Conservation (phyloP, 2,329 filamentous ascomycete genomes). For the Gremmenia infestans region DNA sequence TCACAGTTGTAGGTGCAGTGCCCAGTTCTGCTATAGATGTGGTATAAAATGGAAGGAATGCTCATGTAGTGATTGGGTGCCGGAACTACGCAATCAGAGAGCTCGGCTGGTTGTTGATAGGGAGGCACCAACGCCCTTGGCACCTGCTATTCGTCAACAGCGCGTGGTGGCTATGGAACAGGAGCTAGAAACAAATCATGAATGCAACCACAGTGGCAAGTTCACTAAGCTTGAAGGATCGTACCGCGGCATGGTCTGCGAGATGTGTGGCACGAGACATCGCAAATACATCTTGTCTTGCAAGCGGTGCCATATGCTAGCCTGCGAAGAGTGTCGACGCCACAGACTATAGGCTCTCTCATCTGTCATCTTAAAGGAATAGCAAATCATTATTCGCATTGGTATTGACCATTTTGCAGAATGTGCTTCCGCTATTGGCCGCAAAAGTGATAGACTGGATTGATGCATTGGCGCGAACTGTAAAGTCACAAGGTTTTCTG, state of each 20-base stretch:
- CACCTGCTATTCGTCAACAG: slow-evolving; percentile 14
- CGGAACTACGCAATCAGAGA: slow-evolving; percentile 17
- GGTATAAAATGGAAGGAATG: slow-evolving; percentile 23
- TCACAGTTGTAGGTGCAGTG: slow-evolving; percentile 18
- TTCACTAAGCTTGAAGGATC: slow-evolving; percentile 13
- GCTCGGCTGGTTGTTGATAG: slow-evolving; percentile 21
- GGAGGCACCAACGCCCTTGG: slow-evolving; percentile 12
- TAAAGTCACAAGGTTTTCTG: too few species aligned
- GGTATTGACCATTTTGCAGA: too few species aligned
- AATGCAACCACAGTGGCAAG: slow-evolving; percentile 16
- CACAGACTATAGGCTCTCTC: too few species aligned
- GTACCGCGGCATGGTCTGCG: slow-evolving; percentile 11
- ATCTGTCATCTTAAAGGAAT: too few species aligned
- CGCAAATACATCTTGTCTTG: slow-evolving; percentile 17
- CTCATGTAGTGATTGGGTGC: slow-evolving; percentile 18
- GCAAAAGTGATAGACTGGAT: too few species aligned
- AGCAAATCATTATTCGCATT: too few species aligned
- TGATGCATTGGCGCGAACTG: too few species aligned
- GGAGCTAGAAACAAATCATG: slow-evolving; percentile 15
- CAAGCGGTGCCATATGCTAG: slow-evolving; percentile 17
- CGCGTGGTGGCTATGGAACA: slow-evolving; percentile 13
- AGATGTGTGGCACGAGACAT: slow-evolving; percentile 16
- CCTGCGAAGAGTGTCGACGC: slow-evolving; percentile 14
- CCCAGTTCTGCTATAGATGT: slow-evolving; percentile 23
- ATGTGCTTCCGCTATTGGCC: too few species aligned